Percentiles rank a stretch among this genome's conserved stretches.
phyloP scores from a whole-genome alignment of 2,329 filamentous ascomycete species.

The Emergomyces pasteurianus region DNA sequence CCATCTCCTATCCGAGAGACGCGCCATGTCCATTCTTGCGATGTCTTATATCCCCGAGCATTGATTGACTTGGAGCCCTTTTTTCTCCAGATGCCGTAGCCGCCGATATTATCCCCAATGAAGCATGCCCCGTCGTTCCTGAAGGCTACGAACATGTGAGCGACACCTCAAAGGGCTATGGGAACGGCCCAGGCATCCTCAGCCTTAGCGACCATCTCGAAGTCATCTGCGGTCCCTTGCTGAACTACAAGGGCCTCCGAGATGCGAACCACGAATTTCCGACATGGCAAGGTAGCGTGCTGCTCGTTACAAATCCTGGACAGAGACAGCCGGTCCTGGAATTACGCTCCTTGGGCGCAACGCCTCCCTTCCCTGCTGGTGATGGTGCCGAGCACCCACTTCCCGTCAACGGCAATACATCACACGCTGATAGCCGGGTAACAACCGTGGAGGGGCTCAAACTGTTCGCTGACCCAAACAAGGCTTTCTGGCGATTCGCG shows the following conservation, averaged over 20 bases:
- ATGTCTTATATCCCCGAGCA: not conserved
- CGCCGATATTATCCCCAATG: not conserved
- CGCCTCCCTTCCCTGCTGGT: not conserved
- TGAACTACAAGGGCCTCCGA: conserved; percentile 38
- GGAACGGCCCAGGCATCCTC: conserved; percentile 14
- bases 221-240: conserved; percentile 36
- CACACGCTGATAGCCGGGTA: conserved; percentile 6
- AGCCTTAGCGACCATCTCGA: conserved; percentile 19
- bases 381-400: not conserved
- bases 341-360: conserved; percentile 23
- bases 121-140: not conserved
- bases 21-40: not conserved
- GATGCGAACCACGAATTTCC: conserved; percentile 19
- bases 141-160: conserved; percentile 9
- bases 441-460: conserved; percentile 38
- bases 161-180: conserved; percentile 12
- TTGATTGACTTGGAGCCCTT: not conserved
- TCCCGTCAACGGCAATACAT: conserved; percentile 7
- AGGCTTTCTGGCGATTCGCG: conserved; percentile 49
- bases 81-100: not conserved
- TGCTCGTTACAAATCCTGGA: conserved; percentile 68
- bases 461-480: conserved; percentile 47
- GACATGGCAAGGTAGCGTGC: conserved; percentile 70
- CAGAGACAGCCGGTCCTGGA: conserved; percentile 50
- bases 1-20: not conserved